Evolutionary conservation across 2,329 filamentous ascomycete species (phyloP), one percentile per base, ranked within the genome.

Genomic region (Xenoacremonium recifei): DNA sequence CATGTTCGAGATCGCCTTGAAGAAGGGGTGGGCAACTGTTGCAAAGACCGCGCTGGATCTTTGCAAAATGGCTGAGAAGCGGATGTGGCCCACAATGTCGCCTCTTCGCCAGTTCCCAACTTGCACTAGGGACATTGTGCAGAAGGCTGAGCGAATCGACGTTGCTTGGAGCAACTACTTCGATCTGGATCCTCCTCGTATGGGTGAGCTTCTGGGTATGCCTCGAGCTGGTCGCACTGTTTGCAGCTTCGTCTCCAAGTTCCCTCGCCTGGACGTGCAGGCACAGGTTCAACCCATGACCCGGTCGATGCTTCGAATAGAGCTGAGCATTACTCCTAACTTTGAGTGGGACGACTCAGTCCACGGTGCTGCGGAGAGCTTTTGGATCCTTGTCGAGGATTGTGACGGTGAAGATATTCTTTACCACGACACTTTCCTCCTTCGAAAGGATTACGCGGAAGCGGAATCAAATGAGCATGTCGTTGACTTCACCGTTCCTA

Each of bases 51-150:
- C 93, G 1, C 74, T 99, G 31, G 89, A 96, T 57, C 77, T 99
- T 39, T 99, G 95, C 71, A 99, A 99, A 72, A 97, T 96, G 89
- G 93, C 92, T 0, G 93, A 99, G 72, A 96, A 96, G 75, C 81
- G 95, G 37, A 99, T 99, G 95, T 99, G 93, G 93, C 91, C 92
- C 12, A 97, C 92, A 5, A 99, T 97, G 93, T 89, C 89, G 27
- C 93, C 95, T 10, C 75, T 99, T 21, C 82, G 93, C 40, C 93
- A 99, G 60, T 99, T 99, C 61, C 80, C 86, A 4, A 71, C 73
- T 29, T 96, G 90, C 59, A 83, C 91, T 3, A 76, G 82, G 30
- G 92, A 97, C 44, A 88, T 97, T 39, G 73, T 97, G 36, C 84
- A 89, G 53, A 97, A 97, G 68, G 86, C 91, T 3, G 93, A 99